Evolutionary conservation across 352 stramenopile species (phyloP).

Genomic region (Phytophthora multivora): DNA sequence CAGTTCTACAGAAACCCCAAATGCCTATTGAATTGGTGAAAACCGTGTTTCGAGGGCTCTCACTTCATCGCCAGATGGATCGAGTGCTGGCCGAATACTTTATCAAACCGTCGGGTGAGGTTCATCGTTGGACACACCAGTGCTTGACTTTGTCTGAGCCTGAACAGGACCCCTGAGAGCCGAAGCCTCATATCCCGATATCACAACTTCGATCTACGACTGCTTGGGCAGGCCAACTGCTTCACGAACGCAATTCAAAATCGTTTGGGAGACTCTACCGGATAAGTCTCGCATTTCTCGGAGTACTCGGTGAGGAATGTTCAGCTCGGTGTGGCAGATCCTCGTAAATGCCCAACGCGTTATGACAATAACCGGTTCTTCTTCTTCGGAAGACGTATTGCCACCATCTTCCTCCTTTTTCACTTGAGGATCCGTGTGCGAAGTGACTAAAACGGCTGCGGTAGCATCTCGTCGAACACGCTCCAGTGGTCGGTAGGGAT

Average conservation of each 20-base stretch:
- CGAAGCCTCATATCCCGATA: no score
- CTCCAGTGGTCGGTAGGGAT: slow-evolving; percentile 41
- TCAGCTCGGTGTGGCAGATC: slow-evolving; percentile 31
- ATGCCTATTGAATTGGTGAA: background rate
- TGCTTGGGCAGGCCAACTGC: slow-evolving; percentile 16
- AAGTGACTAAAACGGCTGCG: slow-evolving; percentile 33
- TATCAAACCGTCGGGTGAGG: background rate
- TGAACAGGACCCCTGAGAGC: no score
- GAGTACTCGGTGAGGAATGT: slow-evolving; percentile 29
- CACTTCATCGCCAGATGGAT: slow-evolving; percentile 7
- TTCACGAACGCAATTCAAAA: slow-evolving; percentile 31
- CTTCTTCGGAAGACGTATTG: slow-evolving; percentile 26
- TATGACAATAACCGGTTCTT: slow-evolving; percentile 38
- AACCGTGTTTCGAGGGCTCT: slow-evolving; percentile 7
- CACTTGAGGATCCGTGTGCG: slow-evolving; percentile 4
- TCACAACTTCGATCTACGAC: background rate
- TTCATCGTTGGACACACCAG: no score
- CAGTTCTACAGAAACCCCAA: no score
- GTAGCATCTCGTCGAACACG: slow-evolving; percentile 40
- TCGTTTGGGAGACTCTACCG: slow-evolving; percentile 18
- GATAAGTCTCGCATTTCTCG: slow-evolving; percentile 34
- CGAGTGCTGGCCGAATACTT: slow-evolving; percentile 4
- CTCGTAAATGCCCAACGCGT: slow-evolving; percentile 39
- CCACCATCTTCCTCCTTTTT: slow-evolving; percentile 6
- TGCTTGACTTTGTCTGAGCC: no score